These are phyloP conservation scores for Geum urbanum DNA, from an alignment of 306 rosid species.

Conservation along the genomic window DNA sequence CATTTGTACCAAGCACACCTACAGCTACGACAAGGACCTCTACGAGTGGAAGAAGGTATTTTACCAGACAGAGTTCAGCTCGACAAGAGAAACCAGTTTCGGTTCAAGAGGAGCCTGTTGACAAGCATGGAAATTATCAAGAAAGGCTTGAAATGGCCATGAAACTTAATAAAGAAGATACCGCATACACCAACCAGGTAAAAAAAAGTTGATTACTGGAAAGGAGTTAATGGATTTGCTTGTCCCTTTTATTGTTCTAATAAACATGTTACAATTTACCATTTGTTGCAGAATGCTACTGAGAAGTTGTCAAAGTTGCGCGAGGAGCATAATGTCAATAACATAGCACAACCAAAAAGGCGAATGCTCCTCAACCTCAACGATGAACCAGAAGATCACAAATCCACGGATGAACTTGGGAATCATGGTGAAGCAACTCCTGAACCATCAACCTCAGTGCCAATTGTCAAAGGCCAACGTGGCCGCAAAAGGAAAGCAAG, in stretches of 20 bases:
- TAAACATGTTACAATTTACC: conserved; percentile 7
- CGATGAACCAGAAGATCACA: conserved; percentile 16
- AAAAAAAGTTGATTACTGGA: not conserved
- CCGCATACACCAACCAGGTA: conserved; percentile 29
- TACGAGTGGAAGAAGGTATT: conserved; percentile 24
- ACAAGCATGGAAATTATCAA: conserved; percentile 8
- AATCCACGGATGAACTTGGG: conserved; percentile 2
- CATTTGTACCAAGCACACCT: conserved; percentile 14
- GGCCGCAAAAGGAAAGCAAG: conserved; percentile 20
- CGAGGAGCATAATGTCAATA: conserved; percentile 13
- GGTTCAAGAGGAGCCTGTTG: conserved; percentile 21
- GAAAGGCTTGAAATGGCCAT: conserved; percentile 12
- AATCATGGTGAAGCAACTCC: conserved; percentile 21
- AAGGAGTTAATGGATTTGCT: not conserved
- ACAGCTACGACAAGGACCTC: conserved; percentile 13
- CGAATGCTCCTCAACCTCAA: not conserved
- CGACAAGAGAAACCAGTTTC: conserved; percentile 19
- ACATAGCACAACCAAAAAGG: conserved; percentile 20
- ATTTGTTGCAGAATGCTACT: conserved; percentile 33
- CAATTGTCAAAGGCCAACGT: conserved; percentile 14
- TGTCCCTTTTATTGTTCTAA: not conserved
- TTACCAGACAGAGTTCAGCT: conserved; percentile 30
- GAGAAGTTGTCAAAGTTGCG: conserved; percentile 28
- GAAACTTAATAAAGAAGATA: conserved; percentile 10
- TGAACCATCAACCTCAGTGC: conserved; percentile 17